Base-by-base conservation (phyloP, 768 basidiomycete genomes). In the Amanita fuliginea region DNA sequence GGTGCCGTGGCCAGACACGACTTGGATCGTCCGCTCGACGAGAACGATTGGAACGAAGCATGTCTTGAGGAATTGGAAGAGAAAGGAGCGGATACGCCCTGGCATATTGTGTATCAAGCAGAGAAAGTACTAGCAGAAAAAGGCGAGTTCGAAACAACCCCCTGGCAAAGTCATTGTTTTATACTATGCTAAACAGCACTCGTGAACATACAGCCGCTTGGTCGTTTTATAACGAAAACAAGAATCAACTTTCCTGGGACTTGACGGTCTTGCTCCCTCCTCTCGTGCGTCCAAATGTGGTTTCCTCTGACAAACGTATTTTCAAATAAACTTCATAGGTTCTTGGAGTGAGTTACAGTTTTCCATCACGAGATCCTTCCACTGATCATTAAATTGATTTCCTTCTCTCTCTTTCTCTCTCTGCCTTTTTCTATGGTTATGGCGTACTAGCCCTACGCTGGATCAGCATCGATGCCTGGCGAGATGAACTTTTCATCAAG, bases 81-180 rank as follows among this genome's bases (percentile, higher is more conserved):
- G 53, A 63, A 75, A 37, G 81, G 81, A 0, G 59, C 63, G 11
- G 65, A 72, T 1, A 74, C 76, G 0, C 51, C 59, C 0, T 50
- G 52, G 0, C 52, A 59, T 14, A 52, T 61, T 14, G 77, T 73
- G 55, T 87, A 87, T 59, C 57, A 69, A n/a, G 77, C 80, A 2
- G 76, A 75, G 16, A 87, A 88, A 66, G 72, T 69, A 1, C 65
- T 84, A 1, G 78, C 83, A 0, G 86, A 89, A 63, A 69, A 66
- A 63, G 71, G 78, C 74, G 46, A 7, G 46, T 6, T n/a, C n/a
- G 5, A 26, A 21, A n/a, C n/a, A n/a, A n/a, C n/a, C n/a, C n/a
- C n/a, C n/a, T n/a, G n/a, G n/a, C n/a, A n/a, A n/a, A n/a, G n/a
- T n/a, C n/a, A n/a, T n/a, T n/a, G n/a, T 7, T 24, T 24, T 24